phyloP scores from a whole-genome alignment of 2,329 filamentous ascomycete genomes.

The Ceratocystis eucalypticola region DNA sequence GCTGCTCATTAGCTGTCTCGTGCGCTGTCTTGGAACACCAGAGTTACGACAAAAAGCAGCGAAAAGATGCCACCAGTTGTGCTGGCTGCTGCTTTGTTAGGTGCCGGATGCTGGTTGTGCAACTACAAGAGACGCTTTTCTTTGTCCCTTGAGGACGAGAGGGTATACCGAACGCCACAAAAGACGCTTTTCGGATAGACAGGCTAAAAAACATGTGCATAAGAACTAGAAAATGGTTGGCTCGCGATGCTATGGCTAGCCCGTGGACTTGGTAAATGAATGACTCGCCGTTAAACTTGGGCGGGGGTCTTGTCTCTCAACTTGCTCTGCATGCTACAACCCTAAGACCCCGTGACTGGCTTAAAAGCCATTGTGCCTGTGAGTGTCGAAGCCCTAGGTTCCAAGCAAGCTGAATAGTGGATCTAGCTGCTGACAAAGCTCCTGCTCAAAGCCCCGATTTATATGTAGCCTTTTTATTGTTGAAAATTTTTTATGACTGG shows the following conservation, averaged over 20 bases:
- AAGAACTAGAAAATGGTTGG: background rate
- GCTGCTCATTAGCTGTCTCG: background rate
- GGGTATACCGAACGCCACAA: background rate
- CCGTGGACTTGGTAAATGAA: too few relatives aligned
- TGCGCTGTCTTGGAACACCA: background rate
- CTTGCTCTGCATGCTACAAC: background rate
- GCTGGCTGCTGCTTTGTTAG: background rate
- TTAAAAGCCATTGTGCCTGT: background rate
- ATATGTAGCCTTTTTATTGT: background rate
- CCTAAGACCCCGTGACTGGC: background rate
- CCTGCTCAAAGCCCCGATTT: background rate
- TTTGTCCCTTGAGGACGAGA: background rate
- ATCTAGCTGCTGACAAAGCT: background rate
- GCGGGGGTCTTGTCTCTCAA: too few relatives aligned
- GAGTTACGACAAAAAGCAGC: too few relatives aligned
- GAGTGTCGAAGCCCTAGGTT: background rate
- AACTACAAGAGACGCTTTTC: background rate
- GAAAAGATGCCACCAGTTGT: background rate
- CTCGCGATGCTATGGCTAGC: background rate
- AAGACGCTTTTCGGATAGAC: background rate
- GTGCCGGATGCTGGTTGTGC: too few relatives aligned
- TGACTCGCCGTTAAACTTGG: background rate
- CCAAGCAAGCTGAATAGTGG: conserved; percentile 10
- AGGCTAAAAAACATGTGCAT: background rate
- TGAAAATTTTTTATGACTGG: background rate